Base-by-base conservation (phyloP, 2,329 filamentous ascomycete genomes). In the Pleurostoma richardsiae region DNA sequence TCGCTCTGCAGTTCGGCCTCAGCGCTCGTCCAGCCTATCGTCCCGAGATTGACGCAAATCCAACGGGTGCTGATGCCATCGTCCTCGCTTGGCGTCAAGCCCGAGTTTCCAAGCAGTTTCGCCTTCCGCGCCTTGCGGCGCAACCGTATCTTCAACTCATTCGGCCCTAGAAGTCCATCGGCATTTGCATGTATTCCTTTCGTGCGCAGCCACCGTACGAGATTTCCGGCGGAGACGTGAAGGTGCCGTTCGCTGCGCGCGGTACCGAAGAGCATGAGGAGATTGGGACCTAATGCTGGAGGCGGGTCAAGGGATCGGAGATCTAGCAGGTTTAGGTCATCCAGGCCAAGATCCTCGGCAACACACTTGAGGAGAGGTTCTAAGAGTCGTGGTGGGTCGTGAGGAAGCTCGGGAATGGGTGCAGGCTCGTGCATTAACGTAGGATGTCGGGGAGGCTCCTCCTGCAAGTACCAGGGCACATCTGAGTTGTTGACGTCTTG, bases 61-160 rank as follows among this genome's bases (percentile, higher is more conserved):
- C 94, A 99, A 7, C 90, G 91, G 1, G 92, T 96, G 10, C 86
- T 85, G 44, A 96, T 88, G 3, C 91, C 92, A 59, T 96, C 89
- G 56, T 96, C 91, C 2, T 77, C 71, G 42, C 77, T 78, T 10
- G 76, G 76, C 8, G 80, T 73, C 41, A 79, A 75, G n/a, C 83
- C 82, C 0, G 82, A 80, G 49, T 80, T 86, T 10, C 88, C 90
- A 55, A 95, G 71, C 50, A 96, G 72, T 64, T 89, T 90, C 30
- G 90, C 87, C 56, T 86, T 85, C 63, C 89, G 88, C 6, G 87
- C 83, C 63, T 91, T 86, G 39, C 94, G 77, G 33, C 86, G 77
- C 52, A 96, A 68, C 63, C 92, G 95, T 43, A 90, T 83, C 66
- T 95, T 96, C 49, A 97, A 71, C 68, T 97, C 91, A 54, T 95